Conservation (phyloP, 345 rosid genomes). For the Punica granatum region DNA sequence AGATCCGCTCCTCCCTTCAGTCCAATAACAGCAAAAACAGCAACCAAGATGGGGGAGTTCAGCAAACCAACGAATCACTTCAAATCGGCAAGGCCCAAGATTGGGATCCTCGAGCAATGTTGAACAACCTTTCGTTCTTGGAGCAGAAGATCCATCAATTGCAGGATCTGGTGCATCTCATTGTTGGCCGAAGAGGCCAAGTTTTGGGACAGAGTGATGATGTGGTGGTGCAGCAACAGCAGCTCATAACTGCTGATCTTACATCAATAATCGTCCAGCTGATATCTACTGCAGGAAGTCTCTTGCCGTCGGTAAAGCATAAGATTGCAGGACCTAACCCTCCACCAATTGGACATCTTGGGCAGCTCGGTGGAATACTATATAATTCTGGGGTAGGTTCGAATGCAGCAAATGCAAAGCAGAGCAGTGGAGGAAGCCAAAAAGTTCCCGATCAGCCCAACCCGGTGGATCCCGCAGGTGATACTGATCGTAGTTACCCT, state of each 20-base stretch:
- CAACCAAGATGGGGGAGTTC: conserved; percentile 26
- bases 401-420: conserved; percentile 25
- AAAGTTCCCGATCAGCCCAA: conserved; percentile 30
- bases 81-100: conserved; percentile 41
- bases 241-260: conserved; percentile 75
- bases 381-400: conserved; percentile 33
- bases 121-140: conserved; percentile 73
- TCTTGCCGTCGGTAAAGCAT: conserved; percentile 81
- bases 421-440: conserved; percentile 24
- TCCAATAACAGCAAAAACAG: conserved; percentile 18
- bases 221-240: conserved; percentile 64
- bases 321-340: conserved; percentile 34
- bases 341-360: conserved; percentile 35
- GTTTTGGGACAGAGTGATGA: conserved; percentile 42
- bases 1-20: conserved; percentile 7
- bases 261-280: conserved; percentile 88
- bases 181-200: conserved; percentile 49
- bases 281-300: conserved; percentile 91
- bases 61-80: conserved; percentile 28
- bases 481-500: conserved; percentile 26
- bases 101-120: conserved; percentile 84
- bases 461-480: conserved; percentile 25
- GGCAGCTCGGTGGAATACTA: conserved; percentile 43
- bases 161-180: conserved; percentile 63
- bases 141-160: conserved; percentile 77